A percentile compares a stretch with the other conserved stretches of the same genome.
These are phyloP conservation scores for Brassica balearica DNA, from an alignment of 441 rosid species.

Conservation along the genomic window DNA sequence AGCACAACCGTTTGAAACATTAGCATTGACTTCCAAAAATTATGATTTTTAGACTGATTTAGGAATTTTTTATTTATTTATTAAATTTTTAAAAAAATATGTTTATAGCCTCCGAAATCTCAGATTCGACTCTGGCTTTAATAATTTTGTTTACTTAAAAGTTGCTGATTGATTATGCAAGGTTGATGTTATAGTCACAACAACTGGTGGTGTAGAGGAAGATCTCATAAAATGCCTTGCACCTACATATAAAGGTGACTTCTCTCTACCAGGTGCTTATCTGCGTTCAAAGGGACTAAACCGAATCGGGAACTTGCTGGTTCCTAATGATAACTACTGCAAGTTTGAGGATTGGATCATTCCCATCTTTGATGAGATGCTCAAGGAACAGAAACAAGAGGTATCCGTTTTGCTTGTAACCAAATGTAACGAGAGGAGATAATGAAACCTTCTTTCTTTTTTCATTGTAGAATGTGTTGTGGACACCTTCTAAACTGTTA, in stretches of 20 bases:
- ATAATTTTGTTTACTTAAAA: not conserved
- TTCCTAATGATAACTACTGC: slow-evolving; percentile 93
- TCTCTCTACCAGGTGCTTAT: slow-evolving; percentile 75
- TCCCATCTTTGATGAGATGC: slow-evolving; percentile 87
- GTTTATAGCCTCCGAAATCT: too few species aligned
- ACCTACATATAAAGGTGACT: slow-evolving; percentile 85
- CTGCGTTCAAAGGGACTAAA: slow-evolving; percentile 82
- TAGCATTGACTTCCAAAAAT: too few species aligned
- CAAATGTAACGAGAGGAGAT: not conserved
- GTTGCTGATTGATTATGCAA: slow-evolving; percentile 39
- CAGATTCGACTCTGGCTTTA: not conserved
- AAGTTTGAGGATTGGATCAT: slow-evolving; percentile 96
- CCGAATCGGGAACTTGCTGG: slow-evolving; percentile 87
- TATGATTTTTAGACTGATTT: too few species aligned
- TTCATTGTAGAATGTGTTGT: slow-evolving; percentile 59
- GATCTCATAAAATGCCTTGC: slow-evolving; percentile 95
- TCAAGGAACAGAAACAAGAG: slow-evolving; percentile 87
- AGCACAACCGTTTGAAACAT: too few species aligned
- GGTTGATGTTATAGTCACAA: slow-evolving; percentile 92
- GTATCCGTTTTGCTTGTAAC: slow-evolving; percentile 37
- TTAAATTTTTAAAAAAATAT: too few species aligned
- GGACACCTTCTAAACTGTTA: slow-evolving; percentile 91
- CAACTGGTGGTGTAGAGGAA: slow-evolving; percentile 95
- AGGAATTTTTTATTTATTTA: too few species aligned
- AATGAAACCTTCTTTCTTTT: not conserved